Conservation (phyloP, 768 basidiomycete species). For the Suillus discolor region DNA sequence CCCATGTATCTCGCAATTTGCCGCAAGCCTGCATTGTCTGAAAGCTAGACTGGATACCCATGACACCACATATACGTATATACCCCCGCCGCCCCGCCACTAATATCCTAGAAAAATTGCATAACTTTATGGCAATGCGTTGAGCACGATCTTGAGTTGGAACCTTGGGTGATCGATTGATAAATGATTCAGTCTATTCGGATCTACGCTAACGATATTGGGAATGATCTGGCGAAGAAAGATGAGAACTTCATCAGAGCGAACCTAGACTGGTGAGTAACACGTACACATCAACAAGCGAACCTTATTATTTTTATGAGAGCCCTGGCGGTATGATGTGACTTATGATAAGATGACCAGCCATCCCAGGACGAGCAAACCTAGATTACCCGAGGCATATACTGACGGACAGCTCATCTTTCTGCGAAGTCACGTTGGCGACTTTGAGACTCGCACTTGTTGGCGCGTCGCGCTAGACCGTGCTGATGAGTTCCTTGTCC, state of each 20-base stretch:
- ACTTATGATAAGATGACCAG: conserved; percentile 35
- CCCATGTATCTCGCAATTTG: conserved; percentile 82
- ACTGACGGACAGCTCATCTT: conserved; percentile 62
- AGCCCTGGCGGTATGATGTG: neutral
- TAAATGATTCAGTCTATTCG: neutral
- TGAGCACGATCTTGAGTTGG: conserved; percentile 1
- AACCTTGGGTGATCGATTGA: neutral
- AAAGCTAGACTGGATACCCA: conserved; percentile 3
- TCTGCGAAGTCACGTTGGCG: conserved; percentile 50
- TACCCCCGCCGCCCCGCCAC: neutral
- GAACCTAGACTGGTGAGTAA: conserved; percentile 21
- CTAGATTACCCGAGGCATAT: conserved; percentile 63
- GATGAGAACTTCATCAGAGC: neutral
- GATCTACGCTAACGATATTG: conserved; percentile 13
- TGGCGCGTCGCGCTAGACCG: conserved; percentile 60
- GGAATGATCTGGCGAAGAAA: conserved; percentile 18
- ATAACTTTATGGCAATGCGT: neutral
- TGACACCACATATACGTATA: conserved; percentile 1
- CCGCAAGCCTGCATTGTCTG: conserved; percentile 47
- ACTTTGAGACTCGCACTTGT: conserved; percentile 58
- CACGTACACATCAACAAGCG: conserved; percentile 5
- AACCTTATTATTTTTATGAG: neutral
- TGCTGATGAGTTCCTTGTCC: conserved; percentile 57
- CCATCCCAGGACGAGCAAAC: conserved; percentile 65
- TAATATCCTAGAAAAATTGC: conserved; percentile 6